These are phyloP conservation scores for Calonectria pauciramosa DNA, from an alignment of 2,329 filamentous ascomycete genomes.

Conservation along the genomic window DNA sequence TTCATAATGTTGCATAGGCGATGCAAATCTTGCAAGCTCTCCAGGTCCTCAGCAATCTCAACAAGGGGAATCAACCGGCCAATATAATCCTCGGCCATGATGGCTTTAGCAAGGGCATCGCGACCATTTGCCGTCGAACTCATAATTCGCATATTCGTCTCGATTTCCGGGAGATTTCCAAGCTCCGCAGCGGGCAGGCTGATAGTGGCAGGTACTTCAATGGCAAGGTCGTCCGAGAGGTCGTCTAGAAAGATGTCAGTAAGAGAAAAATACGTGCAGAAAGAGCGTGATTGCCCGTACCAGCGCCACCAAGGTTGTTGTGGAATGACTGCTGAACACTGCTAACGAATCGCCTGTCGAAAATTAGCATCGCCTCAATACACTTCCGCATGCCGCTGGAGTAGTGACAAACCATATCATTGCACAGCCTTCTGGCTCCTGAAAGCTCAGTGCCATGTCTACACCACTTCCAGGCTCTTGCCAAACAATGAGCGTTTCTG, in stretches of 20 bases:
- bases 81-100: constrained; percentile 90
- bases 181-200: constrained; percentile 84
- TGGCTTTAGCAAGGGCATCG: constrained; percentile 88
- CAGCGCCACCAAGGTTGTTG: constrained; percentile 70
- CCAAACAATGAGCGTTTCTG: constrained; percentile 98
- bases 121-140: constrained; percentile 81
- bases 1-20: constrained; percentile 98
- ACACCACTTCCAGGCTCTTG: constrained; percentile 86
- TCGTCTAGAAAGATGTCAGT: constrained; percentile 72
- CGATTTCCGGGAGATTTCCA: constrained; percentile 86
- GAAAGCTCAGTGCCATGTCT: constrained; percentile 98
- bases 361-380: constrained; percentile 35
- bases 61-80: constrained; percentile 88
- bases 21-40: constrained; percentile 89
- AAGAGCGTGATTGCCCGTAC: constrained; percentile 57
- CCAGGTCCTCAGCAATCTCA: constrained; percentile 89
- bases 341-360: constrained; percentile 87
- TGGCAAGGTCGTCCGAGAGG: constrained; percentile 86
- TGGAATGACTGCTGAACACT: constrained; percentile 83
- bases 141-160: constrained; percentile 84
- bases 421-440: constrained; percentile 94
- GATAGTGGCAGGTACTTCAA: constrained; percentile 80
- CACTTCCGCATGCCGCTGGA: background rate
- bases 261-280: constrained; percentile 20
- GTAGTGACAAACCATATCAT: constrained; percentile 80